phyloP scores from a whole-genome alignment of 2,329 filamentous ascomycete genomes.

The Colletotrichum sp. region DNA sequence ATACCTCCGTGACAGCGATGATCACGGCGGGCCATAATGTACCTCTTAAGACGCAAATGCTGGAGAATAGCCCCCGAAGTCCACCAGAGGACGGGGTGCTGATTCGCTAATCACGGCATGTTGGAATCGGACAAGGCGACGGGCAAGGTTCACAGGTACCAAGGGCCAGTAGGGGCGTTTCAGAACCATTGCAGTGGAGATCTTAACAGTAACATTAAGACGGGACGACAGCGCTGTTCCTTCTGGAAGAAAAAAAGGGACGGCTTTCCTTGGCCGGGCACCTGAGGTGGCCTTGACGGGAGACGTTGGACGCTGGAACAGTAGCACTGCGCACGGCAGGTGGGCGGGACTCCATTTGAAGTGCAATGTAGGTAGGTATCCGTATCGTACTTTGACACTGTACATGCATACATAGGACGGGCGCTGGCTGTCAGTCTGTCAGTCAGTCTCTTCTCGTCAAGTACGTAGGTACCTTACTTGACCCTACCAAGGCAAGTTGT shows the following conservation, averaged over 20 bases:
- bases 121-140: slow-evolving; percentile 2
- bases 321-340: not conserved
- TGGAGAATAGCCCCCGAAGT: not conserved
- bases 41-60: not conserved
- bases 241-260: not conserved
- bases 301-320: not conserved
- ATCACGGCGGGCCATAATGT: not conserved
- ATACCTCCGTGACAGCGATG: not conserved
- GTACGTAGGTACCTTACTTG: not conserved
- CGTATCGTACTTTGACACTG: not conserved
- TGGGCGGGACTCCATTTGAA: not conserved
- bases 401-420: not conserved
- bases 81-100: not conserved
- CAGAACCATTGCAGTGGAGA: slow-evolving; percentile 15
- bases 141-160: slow-evolving; percentile 10
- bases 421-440: not conserved
- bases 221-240: not conserved
- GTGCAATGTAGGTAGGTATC: not conserved
- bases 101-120: slow-evolving; percentile 11
- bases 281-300: not conserved
- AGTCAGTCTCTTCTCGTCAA: not conserved
- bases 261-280: not conserved
- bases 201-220: slow-evolving; percentile 6
- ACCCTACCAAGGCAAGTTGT: not conserved
- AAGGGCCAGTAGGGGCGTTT: slow-evolving; percentile 8